phyloP scores from a whole-genome alignment of 2,329 filamentous ascomycete species.

The Aspergillus arachidicola region DNA sequence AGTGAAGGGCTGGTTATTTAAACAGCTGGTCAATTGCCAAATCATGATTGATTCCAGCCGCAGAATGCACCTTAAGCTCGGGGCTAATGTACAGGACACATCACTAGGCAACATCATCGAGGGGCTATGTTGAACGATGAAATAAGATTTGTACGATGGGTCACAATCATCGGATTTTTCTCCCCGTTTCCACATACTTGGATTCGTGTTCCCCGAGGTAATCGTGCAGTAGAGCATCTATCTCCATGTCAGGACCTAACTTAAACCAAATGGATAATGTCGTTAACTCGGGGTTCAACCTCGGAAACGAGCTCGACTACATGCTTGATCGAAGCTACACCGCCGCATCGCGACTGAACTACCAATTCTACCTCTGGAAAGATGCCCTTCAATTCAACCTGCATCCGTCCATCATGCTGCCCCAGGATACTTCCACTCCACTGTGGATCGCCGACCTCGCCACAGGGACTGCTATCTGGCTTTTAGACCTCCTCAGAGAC shows the following conservation, averaged over 20 bases:
- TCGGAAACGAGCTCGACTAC: slow-evolving; percentile 12
- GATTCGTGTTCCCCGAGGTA: neutral
- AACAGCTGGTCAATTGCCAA: too few relatives aligned
- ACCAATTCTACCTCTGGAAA: slow-evolving; percentile 35
- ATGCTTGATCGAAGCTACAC: slow-evolving; percentile 14
- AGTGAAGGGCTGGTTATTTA: too few relatives aligned
- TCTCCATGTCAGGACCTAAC: neutral
- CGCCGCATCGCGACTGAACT: slow-evolving; percentile 23
- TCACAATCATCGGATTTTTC: too few relatives aligned
- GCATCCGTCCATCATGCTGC: slow-evolving; percentile 27
- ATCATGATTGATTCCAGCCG: too few relatives aligned
- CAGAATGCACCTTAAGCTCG: too few relatives aligned
- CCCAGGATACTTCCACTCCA: neutral
- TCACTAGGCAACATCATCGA: too few relatives aligned
- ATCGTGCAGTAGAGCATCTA: neutral
- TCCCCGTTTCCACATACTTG: neutral
- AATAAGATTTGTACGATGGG: too few relatives aligned
- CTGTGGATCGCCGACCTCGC: slow-evolving; percentile 29
- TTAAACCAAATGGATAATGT: neutral
- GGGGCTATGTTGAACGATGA: too few relatives aligned
- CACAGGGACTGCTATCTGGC: slow-evolving; percentile 32
- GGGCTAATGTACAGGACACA: too few relatives aligned
- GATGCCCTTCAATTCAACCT: slow-evolving; percentile 28
- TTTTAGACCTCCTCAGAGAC: slow-evolving; percentile 26
- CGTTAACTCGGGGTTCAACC: neutral